Conservation (phyloP, 768 basidiomycete genomes). For the Kwoniella europaea region DNA sequence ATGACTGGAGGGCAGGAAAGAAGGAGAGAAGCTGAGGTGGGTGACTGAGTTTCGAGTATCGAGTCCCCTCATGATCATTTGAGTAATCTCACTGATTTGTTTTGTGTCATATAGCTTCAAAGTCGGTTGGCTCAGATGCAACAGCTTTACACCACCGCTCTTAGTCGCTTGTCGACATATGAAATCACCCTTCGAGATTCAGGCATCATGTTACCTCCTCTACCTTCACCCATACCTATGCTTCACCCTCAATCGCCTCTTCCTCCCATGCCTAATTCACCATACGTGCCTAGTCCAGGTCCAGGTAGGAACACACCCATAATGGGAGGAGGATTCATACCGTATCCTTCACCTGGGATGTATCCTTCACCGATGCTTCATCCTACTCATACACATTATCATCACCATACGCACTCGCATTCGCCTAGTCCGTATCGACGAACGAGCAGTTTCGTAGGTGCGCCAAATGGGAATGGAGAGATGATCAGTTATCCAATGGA, state of each 20-base stretch:
- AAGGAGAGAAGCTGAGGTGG: slow-evolving; percentile 32
- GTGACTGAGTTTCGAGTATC: not conserved
- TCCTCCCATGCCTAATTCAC: slow-evolving; percentile 15
- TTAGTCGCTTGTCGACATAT: slow-evolving; percentile 10
- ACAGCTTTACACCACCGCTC: slow-evolving; percentile 13
- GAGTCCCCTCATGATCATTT: not conserved
- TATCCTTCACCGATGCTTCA: slow-evolving; percentile 43
- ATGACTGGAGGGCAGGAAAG: slow-evolving; percentile 9
- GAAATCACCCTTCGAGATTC: slow-evolving; percentile 17
- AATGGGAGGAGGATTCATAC: slow-evolving; percentile 20
- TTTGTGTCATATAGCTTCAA: slow-evolving; percentile 16
- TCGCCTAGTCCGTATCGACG: slow-evolving; percentile 19
- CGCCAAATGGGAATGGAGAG: not conserved
- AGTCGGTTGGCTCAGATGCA: slow-evolving; percentile 20
- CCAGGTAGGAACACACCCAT: slow-evolving; percentile 11
- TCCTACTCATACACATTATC: slow-evolving; percentile 24
- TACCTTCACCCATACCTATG: slow-evolving; percentile 20
- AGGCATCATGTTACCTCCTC: slow-evolving; percentile 16
- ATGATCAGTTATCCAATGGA: not conserved
- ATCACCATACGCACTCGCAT: slow-evolving; percentile 10
- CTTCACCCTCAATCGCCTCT: slow-evolving; percentile 18
- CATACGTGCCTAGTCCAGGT: slow-evolving; percentile 20
- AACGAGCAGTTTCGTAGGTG: slow-evolving; percentile 2
- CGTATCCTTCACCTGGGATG: slow-evolving; percentile 45
- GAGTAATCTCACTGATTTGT: not conserved